Evolutionary conservation across 139 green algal species (phyloP).

Genomic region (Zygnema circumcarinatum): DNA sequence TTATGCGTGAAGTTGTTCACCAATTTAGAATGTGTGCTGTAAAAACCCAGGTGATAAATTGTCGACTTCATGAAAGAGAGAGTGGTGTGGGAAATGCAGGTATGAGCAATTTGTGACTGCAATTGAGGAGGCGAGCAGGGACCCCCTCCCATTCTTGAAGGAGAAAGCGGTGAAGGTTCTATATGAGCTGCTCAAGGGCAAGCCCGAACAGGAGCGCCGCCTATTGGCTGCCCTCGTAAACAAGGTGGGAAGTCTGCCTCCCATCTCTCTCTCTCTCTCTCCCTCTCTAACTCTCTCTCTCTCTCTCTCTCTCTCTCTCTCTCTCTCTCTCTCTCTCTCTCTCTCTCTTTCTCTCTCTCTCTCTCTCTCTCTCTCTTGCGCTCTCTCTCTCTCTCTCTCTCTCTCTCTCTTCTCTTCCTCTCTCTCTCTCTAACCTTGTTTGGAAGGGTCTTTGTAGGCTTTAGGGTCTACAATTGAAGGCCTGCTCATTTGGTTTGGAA

Average conservation of each 20-base stretch:
- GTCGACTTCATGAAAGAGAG: no score
- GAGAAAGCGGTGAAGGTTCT: conserved; percentile 75
- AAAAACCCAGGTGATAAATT: no score
- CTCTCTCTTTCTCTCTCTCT: neutral
- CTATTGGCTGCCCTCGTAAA: conserved; percentile 87
- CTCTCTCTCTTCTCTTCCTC: no score
- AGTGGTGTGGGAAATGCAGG: conserved; percentile 18
- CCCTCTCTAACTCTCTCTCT: neutral
- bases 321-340: neutral
- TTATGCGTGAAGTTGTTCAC: no score
- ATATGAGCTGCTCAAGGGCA: conserved; percentile 70
- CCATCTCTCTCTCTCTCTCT: neutral
- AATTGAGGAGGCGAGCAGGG: conserved; percentile 76
- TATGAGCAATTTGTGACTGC: conserved; percentile 64
- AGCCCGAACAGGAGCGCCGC: conserved; percentile 74
- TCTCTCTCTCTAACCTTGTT: no score
- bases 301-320: neutral
- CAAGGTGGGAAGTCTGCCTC: conserved; percentile 68
- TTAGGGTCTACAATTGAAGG: no score
- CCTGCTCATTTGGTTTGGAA: no score
- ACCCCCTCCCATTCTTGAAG: conserved; percentile 87
- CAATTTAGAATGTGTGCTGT: no score
- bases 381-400: no score
- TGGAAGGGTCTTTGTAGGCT: no score
- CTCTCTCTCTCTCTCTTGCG: no score